Evolutionary conservation across 805 yeast genomes (phyloP).

Genomic region (Wickerhamiella dianesei): DNA sequence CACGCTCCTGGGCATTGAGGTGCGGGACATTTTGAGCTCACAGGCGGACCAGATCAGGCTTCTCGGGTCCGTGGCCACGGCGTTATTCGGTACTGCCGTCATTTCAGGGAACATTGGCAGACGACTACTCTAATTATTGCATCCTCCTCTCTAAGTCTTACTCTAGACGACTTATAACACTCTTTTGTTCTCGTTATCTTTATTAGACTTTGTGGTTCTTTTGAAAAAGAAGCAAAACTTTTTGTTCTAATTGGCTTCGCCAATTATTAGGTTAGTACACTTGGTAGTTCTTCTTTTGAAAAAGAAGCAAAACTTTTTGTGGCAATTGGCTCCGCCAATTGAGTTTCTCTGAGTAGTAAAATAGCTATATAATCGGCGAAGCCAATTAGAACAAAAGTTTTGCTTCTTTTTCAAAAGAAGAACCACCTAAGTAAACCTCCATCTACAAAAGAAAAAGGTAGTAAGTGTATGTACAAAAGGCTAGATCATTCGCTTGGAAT

Average conservation of each 20-base stretch:
- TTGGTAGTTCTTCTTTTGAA: no score
- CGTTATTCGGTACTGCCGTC: constrained; percentile 26
- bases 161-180: not conserved
- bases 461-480: no score
- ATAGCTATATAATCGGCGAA: not conserved
- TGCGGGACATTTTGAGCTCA: constrained; percentile 4
- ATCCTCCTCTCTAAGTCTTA: not conserved
- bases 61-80: constrained; percentile 11
- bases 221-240: no score
- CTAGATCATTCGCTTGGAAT: constrained; percentile 30
- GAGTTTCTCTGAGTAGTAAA: not conserved
- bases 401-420: no score
- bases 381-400: no score
- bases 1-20: constrained; percentile 16
- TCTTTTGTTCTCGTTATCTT: no score
- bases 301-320: not conserved
- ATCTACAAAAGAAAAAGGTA: no score
- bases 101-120: constrained; percentile 30
- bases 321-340: not conserved
- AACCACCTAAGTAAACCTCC: not conserved
- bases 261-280: no score
- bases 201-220: no score
- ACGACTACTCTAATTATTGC: constrained; percentile 17
- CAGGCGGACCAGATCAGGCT: constrained; percentile 2
- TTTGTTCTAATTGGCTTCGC: no score